These are phyloP conservation scores for Funneliformis caledonium DNA, from an alignment of 371 early-diverging fungal species.

Conservation along the genomic window DNA sequence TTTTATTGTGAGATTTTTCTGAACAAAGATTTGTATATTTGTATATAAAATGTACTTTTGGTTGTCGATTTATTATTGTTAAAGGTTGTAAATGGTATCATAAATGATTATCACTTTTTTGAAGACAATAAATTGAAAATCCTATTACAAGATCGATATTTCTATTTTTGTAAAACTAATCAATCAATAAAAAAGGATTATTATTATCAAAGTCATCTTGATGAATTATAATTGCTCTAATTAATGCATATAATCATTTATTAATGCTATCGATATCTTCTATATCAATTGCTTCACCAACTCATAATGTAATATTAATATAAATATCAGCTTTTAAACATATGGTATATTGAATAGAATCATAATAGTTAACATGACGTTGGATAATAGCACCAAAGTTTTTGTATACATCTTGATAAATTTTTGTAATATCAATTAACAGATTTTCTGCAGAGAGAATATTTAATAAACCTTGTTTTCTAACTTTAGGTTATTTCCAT, in stretches of 20 bases:
- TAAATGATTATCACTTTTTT: neutral
- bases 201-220: neutral
- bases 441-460: neutral
- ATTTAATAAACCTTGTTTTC: neutral
- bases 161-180: neutral
- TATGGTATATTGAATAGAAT: neutral
- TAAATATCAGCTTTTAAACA: neutral
- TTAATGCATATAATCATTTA: neutral
- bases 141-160: neutral
- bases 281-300: constrained; percentile 4
- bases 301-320: neutral
- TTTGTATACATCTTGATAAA: neutral
- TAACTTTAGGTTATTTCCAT: neutral
- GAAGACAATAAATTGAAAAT: neutral
- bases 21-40: too few relatives aligned
- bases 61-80: too few relatives aligned
- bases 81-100: neutral
- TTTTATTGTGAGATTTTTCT: too few relatives aligned
- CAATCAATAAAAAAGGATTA: neutral
- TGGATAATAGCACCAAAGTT: neutral
- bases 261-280: neutral
- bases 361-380: too few relatives aligned
- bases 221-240: neutral
- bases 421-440: neutral
- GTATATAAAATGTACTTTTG: too few relatives aligned